phyloP scores from a whole-genome alignment of 2,329 filamentous ascomycete species.

The Lachnellula suecica region DNA sequence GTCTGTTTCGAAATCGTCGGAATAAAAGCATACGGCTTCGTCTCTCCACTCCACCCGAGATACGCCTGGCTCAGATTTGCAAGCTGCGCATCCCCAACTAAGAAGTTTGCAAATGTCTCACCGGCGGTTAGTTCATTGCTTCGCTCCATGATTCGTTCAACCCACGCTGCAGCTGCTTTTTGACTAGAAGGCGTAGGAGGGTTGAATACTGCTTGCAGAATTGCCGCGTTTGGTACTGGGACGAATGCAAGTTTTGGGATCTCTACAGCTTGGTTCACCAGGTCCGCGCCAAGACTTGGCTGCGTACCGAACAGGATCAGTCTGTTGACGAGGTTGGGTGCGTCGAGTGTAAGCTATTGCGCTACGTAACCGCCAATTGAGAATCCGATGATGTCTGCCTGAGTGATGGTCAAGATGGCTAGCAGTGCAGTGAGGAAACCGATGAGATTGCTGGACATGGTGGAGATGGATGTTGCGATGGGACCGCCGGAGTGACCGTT shows the following conservation, averaged over 20 bases:
- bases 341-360: constrained; percentile 43
- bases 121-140: not conserved
- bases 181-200: not conserved
- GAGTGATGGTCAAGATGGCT: not conserved
- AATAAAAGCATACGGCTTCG: not conserved
- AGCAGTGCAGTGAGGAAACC: not conserved
- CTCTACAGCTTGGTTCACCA: not conserved
- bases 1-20: not conserved
- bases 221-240: not conserved
- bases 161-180: not conserved
- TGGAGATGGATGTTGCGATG: not conserved
- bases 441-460: not conserved
- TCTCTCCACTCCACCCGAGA: not conserved
- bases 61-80: not conserved
- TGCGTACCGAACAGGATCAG: constrained; percentile 44
- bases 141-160: not conserved
- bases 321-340: constrained; percentile 36
- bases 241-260: not conserved
- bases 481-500: not conserved
- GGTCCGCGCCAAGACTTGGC: not conserved
- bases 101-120: not conserved
- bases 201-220: not conserved
- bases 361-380: constrained; percentile 48
- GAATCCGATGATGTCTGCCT: constrained; percentile 45
- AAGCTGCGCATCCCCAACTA: not conserved